Conservation (phyloP, 495 filamentous ascomycete genomes). For the Hypoxylon crocopeplum region DNA sequence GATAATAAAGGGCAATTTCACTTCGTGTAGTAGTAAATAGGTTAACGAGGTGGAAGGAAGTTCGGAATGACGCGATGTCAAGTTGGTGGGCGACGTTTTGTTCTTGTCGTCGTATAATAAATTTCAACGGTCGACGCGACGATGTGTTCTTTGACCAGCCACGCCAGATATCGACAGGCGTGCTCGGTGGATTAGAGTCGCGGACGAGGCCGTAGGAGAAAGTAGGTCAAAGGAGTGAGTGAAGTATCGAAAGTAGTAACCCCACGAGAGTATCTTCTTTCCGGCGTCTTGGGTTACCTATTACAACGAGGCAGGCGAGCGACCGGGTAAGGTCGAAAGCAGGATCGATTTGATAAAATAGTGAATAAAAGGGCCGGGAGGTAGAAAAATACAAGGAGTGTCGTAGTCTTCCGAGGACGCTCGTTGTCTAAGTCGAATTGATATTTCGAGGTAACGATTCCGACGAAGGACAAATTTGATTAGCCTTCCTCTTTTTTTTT, state of each 20-base stretch:
- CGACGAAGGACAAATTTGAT: constrained; percentile 27
- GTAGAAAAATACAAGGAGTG: constrained; percentile 35
- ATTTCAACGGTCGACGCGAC: constrained; percentile 23
- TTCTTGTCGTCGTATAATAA: constrained; percentile 28
- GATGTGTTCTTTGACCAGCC: constrained; percentile 22
- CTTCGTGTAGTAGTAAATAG: constrained; percentile 24
- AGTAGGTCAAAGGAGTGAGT: constrained; percentile 29
- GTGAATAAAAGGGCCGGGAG: constrained; percentile 20
- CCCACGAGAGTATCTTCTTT: constrained; percentile 20
- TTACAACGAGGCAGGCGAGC: constrained; percentile 30
- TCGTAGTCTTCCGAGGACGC: constrained; percentile 30
- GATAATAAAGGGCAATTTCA: constrained; percentile 35
- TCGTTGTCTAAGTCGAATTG: constrained; percentile 28
- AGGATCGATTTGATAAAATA: constrained; percentile 24
- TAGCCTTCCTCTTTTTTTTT: constrained; percentile 25
- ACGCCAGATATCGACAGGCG: constrained; percentile 23
- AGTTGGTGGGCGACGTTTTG: constrained; percentile 14
- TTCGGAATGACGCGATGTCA: constrained; percentile 31
- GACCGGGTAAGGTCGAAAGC: constrained; percentile 30
- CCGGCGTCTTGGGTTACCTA: constrained; percentile 22
- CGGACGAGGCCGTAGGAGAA: constrained; percentile 23
- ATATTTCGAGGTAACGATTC: constrained; percentile 15
- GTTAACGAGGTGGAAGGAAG: constrained; percentile 27
- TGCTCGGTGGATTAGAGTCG: constrained; percentile 33
- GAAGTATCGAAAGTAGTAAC: constrained; percentile 29